phyloP scores from a whole-genome alignment of 306 rosid species.

The Cucumis hystrix region DNA sequence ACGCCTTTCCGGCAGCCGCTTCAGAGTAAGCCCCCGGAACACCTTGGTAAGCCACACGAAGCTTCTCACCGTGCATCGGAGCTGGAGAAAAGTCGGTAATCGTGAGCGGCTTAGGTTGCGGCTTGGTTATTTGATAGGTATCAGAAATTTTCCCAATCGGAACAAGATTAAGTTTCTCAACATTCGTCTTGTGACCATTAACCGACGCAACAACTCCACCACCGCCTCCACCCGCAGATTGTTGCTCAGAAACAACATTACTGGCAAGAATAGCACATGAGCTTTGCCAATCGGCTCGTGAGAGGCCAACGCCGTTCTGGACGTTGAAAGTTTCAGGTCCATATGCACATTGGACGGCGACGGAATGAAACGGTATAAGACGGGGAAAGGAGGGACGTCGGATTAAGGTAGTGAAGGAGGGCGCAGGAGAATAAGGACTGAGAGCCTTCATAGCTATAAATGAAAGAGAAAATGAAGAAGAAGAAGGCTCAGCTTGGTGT shows the following conservation, averaged over 20 bases:
- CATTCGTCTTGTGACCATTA: conserved; percentile 55
- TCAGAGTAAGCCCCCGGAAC: conserved; percentile 97
- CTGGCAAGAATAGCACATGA: conserved; percentile 80
- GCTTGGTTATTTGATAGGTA: conserved; percentile 13
- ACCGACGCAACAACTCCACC: conserved; percentile 31
- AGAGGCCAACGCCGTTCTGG: conserved; percentile 29
- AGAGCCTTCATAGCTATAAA: conserved; percentile 37
- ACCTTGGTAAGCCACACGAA: conserved; percentile 91
- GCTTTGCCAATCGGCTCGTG: conserved; percentile 80
- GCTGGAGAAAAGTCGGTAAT: conserved; percentile 87
- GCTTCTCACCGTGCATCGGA: conserved; percentile 86
- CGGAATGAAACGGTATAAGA: conserved; percentile 11
- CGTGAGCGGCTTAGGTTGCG: conserved; percentile 43
- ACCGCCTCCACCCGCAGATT: conserved; percentile 13
- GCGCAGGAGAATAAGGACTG: conserved; percentile 31
- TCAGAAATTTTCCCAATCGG: conserved; percentile 32
- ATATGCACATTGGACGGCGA: conserved; percentile 33
- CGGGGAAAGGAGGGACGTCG: neutral
- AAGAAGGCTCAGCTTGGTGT: conserved; percentile 34
- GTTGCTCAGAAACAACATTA: conserved; percentile 51
- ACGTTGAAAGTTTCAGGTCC: conserved; percentile 29
- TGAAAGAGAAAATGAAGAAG: neutral
- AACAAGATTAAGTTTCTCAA: conserved; percentile 43
- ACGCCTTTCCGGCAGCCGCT: conserved; percentile 92
- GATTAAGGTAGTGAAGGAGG: conserved; percentile 7